These are phyloP conservation scores for Aspergillus biplanus DNA, from an alignment of 495 filamentous ascomycete species.

Conservation along the genomic window DNA sequence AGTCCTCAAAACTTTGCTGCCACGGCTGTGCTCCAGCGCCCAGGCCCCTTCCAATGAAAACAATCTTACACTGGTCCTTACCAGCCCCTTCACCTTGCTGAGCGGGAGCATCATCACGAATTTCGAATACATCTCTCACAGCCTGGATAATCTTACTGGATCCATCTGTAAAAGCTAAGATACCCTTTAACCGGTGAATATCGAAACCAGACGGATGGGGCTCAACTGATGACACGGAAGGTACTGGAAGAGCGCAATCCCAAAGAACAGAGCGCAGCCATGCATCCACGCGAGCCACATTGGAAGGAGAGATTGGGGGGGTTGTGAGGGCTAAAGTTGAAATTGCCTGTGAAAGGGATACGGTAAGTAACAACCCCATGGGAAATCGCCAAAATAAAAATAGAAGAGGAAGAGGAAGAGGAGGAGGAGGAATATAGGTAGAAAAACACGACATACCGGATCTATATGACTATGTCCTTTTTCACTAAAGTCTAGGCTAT, in stretches of 20 bases:
- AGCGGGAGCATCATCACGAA: conserved; percentile 63
- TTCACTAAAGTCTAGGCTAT: conserved; percentile 62
- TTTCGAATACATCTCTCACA: conserved; percentile 91
- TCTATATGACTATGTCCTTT: conserved; percentile 84
- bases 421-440: conserved; percentile 2
- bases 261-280: conserved; percentile 88
- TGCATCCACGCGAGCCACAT: conserved; percentile 66
- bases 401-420: too few relatives aligned
- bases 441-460: conserved; percentile 56
- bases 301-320: conserved; percentile 54
- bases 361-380: too few relatives aligned
- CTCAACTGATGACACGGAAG: conserved; percentile 1
- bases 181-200: conserved; percentile 86
- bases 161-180: conserved; percentile 64
- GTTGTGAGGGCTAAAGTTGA: conserved; percentile 76
- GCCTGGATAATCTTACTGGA: conserved; percentile 80
- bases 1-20: conserved; percentile 41
- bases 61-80: conserved; percentile 66
- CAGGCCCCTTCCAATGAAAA: conserved; percentile 76
- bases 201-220: conserved; percentile 54
- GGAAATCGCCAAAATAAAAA: too few relatives aligned
- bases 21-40: conserved; percentile 34
- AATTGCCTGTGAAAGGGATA: conserved; percentile 63
- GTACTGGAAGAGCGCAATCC: conserved; percentile 66
- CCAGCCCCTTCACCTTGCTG: conserved; percentile 22